Base-by-base conservation (phyloP, 2,329 filamentous ascomycete species). In the Clarireedia paspali region DNA sequence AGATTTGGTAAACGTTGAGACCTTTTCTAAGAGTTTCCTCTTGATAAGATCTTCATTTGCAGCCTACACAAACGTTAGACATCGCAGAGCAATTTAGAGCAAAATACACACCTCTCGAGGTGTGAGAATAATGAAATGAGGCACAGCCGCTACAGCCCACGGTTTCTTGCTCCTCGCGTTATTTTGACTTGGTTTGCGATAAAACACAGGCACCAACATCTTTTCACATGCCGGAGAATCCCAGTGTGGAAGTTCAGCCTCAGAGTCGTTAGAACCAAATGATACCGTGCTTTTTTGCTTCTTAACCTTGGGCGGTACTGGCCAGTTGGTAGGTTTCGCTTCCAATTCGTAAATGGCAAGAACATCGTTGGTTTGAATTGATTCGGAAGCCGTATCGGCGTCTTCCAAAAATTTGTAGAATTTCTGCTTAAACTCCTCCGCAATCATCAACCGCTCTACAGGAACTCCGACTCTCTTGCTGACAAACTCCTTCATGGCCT, bases 391-490 rank as follows among this genome's bases (percentile, higher is more conserved):
- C 6, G 76, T 74, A 30, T 78, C 77, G 6, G 73, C 74, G 64
- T 96, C 88, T 24, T 89, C 81, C 62, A 94, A 91, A 50, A 89
- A 79, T 67, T 91, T 92, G 76, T 91, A 97, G 70, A 96, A 91
- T 63, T 86, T 90, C 63, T 83, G 77, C 63, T 83, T 87, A 69
- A 89, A 95, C 50, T 95, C 83, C 66, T 99, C 94, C 1, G 83
- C 85, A 14, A 85, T 84, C 67, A 96, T 83, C n/a, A 96, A 68
- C 12, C 82, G 80, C 48, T 84, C 78, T 50, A 77, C 68, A 55
- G 79, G 82, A 40, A 91, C 78, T 38, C 81, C 85, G 1, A 84
- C 81, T 50, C 85, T 81, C 50, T 76, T 77, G n/a, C 86, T 84
- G 38, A 92, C 73, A 66, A 81, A 86, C 51, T 82, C 79, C 69